Base-by-base conservation (phyloP, 768 basidiomycete species). In the Hortiboletus campestris region DNA sequence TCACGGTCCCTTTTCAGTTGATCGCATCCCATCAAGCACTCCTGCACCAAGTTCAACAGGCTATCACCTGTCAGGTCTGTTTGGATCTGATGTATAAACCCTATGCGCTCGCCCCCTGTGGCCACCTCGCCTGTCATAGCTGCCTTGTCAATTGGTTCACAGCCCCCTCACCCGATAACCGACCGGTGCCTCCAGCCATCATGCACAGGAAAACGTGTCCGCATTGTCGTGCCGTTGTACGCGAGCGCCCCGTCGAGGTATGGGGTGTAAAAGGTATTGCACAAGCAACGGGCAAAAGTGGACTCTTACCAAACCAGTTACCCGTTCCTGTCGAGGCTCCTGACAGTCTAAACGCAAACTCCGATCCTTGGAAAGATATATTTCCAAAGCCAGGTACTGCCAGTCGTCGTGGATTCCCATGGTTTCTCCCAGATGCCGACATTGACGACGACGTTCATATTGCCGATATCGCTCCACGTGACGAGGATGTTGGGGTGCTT, bases 111-210 rank as follows among this genome's bases (percentile, higher is more conserved):
- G 78, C 86, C 0, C 88, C 89, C 1, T 91, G 89, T 55, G 89
- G 89, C 6, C 88, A 90, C 58, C 74, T 88, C 46, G 82, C 82
- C 4, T 91, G 89, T 62, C 80, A 90, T 56, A 65, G 71, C 16
- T 91, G 90, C 63, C 83, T 93, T 12, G 78, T 91, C 17, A 77
- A 78, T 34, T 93, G 90, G 90, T 93, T 92, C 69, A 84, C 80
- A 5, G 76, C 79, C 35, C 67, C 76, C 25, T 71, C 70, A 10
- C 47, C 66, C 3, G 72, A 64, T 46, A 67, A 62, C 56, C 65
- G 46, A 41, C 61, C 53, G 32, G 62, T 34, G 16, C 65, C 35
- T 46, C 73, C 72, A 19, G 43, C 62, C 22, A 63, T 72, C 41
- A 62, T 62, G 55, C 74, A 67, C 63, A 76, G 60, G 66, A 81